Conservation (phyloP, 2,329 filamentous ascomycete genomes). For the Pseudogymnoascus sp. region DNA sequence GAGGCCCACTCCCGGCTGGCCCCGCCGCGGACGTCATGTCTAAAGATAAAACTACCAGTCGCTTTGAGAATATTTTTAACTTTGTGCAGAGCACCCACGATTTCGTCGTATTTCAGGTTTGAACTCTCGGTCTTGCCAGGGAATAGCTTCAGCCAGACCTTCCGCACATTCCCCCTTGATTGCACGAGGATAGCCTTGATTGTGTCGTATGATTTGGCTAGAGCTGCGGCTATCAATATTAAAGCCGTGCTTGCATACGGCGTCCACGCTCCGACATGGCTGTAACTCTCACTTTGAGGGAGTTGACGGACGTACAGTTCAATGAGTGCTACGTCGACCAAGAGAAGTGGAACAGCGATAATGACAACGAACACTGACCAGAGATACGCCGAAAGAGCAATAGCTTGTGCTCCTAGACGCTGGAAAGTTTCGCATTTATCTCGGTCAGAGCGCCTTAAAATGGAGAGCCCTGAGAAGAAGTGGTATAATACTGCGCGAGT, state of each 20-base stretch:
- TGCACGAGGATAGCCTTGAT: neutral
- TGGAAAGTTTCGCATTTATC: neutral
- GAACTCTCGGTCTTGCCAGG: neutral
- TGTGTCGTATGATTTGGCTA: neutral
- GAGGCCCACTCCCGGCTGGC: neutral
- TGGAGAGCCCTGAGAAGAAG: neutral
- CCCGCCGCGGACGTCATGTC: neutral
- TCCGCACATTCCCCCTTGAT: neutral
- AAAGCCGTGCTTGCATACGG: neutral
- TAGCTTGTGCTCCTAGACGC: neutral
- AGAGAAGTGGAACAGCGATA: neutral
- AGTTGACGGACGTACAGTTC: neutral
- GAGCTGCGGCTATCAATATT: neutral
- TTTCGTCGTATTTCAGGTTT: neutral
- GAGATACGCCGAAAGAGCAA: neutral
- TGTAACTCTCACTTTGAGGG: neutral
- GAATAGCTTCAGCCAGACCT: neutral
- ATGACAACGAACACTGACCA: neutral
- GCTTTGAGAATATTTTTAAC: neutral
- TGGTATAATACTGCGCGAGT: neutral
- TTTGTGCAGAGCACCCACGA: neutral
- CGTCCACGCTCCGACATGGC: neutral
- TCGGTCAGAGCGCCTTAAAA: neutral
- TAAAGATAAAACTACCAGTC: neutral
- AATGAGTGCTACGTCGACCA: neutral